phyloP scores from a whole-genome alignment of 768 basidiomycete genomes.

The Tulasnella sp. region DNA sequence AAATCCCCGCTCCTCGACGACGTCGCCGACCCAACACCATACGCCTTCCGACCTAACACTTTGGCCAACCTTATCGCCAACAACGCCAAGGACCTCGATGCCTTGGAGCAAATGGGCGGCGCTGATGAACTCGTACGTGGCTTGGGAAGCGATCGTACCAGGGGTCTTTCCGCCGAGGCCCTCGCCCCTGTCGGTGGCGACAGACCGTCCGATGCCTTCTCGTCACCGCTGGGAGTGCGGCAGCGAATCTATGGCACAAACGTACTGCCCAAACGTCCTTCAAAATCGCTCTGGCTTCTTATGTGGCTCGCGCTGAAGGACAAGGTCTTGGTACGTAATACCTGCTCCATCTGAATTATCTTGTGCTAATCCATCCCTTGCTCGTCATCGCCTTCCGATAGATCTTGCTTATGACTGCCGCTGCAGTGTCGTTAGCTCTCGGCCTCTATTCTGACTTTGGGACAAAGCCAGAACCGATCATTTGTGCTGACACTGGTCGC shows the following conservation, averaged over 20 bases:
- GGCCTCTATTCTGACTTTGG: conserved; percentile 95
- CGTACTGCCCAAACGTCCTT: conserved; percentile 57
- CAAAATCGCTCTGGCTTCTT: conserved; percentile 60
- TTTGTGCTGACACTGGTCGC: conserved; percentile 28
- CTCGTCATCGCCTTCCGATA: conserved; percentile 28
- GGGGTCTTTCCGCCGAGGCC: conserved; percentile 30
- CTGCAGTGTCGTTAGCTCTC: conserved; percentile 84
- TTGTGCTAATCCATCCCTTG: not conserved
- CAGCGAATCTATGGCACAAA: conserved; percentile 67
- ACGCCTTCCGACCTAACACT: conserved; percentile 59
- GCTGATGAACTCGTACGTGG: conserved; percentile 54
- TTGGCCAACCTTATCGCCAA: conserved; percentile 65
- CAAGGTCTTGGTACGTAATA: conserved; percentile 67
- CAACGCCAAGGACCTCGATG: conserved; percentile 75
- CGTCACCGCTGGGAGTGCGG: conserved; percentile 52
- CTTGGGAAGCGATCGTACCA: conserved; percentile 54
- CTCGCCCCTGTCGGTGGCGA: conserved; percentile 3
- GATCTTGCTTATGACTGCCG: conserved; percentile 87
- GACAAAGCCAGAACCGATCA: conserved; percentile 42
- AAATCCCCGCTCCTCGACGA: not conserved
- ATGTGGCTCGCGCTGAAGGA: conserved; percentile 87
- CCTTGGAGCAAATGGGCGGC: conserved; percentile 66
- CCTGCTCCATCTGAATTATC: conserved; percentile 20
- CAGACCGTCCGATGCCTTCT: conserved; percentile 27
- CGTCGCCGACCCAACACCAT: conserved; percentile 53